Percentiles rank a stretch among this genome's conserved stretches.
Conservation (phyloP, 2,329 filamentous ascomycete genomes). For the Penicillium sp. region DNA sequence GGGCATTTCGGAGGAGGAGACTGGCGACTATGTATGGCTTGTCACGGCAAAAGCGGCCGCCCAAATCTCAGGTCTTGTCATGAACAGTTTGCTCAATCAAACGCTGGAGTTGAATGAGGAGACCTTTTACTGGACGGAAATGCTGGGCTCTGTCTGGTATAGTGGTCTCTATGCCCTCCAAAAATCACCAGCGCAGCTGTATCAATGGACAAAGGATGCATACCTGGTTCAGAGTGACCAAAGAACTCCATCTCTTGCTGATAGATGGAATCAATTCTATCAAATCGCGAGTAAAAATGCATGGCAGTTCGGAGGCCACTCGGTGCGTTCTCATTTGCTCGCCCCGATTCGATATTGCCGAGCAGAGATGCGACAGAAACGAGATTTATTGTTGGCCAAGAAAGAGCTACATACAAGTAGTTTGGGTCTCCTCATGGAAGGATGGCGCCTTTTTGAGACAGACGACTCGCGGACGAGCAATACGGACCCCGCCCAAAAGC, state of each 20-base stretch:
- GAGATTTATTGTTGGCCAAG: conserved; percentile 68
- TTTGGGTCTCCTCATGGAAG: conserved; percentile 82
- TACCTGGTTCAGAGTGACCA: conserved; percentile 30
- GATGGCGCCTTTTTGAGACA: conserved; percentile 71
- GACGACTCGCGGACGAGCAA: conserved; percentile 57
- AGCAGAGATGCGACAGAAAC: conserved; percentile 73
- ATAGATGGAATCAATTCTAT: conserved; percentile 69
- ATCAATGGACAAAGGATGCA: conserved; percentile 73
- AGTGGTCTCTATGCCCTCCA: conserved; percentile 84
- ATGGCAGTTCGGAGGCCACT: conserved; percentile 67
- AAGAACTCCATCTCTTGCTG: conserved; percentile 31
- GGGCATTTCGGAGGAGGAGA: conserved; percentile 52
- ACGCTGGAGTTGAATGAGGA: conserved; percentile 83
- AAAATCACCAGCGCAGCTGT: conserved; percentile 75
- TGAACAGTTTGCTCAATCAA: conserved; percentile 76
- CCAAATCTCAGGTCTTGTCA: conserved; percentile 81
- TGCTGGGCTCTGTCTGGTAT: conserved; percentile 74
- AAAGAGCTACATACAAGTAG: conserved; percentile 81
- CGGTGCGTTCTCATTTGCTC: conserved; percentile 71
- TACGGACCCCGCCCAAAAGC: conserved; percentile 42
- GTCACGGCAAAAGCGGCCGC: conserved; percentile 86
- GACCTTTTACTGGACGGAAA: conserved; percentile 93
- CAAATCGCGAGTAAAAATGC: conserved; percentile 74
- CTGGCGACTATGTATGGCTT: conserved; percentile 85
- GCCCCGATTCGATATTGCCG: conserved; percentile 76